Percentiles rank a stretch among this genome's conserved stretches.
Conservation (phyloP, 2,329 filamentous ascomycete genomes). For the Magnaporthiopsis rhizophila region DNA sequence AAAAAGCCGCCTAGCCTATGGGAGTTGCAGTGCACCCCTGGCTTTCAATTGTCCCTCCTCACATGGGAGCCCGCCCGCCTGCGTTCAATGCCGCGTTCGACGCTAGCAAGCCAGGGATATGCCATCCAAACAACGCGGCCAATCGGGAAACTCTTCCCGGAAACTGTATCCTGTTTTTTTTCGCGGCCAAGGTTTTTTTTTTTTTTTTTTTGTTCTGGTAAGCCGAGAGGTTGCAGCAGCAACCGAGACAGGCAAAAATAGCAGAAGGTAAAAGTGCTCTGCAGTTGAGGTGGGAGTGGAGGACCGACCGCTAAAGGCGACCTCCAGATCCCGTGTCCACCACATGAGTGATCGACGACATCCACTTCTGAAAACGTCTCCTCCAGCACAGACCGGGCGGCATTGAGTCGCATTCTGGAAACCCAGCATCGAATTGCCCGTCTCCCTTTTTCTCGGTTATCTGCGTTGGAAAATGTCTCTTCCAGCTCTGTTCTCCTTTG, state of each 20-base stretch:
- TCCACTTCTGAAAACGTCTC: neutral
- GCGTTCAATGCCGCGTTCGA: neutral
- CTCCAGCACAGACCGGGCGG: neutral
- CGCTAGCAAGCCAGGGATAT: no score
- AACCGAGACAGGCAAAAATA: no score
- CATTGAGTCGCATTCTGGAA: neutral
- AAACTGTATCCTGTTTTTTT: no score
- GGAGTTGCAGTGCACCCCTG: neutral
- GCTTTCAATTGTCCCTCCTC: neutral
- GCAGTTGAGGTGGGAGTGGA: no score
- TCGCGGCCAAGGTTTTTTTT: no score
- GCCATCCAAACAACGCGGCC: no score
- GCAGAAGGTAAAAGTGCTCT: neutral
- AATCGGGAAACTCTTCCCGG: no score
- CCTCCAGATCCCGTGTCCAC: neutral
- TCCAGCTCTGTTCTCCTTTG: neutral
- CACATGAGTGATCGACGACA: neutral
- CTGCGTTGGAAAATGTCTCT: neutral
- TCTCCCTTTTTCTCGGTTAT: neutral
- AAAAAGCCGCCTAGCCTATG: no score
- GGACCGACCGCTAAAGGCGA: neutral
- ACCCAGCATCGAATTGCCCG: neutral
- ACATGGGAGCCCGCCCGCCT: no score
- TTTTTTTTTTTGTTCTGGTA: no score
- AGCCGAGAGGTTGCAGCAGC: no score